These are phyloP conservation scores for Corchorus olitorius DNA, from an alignment of 345 rosid genomes.

Conservation along the genomic window DNA sequence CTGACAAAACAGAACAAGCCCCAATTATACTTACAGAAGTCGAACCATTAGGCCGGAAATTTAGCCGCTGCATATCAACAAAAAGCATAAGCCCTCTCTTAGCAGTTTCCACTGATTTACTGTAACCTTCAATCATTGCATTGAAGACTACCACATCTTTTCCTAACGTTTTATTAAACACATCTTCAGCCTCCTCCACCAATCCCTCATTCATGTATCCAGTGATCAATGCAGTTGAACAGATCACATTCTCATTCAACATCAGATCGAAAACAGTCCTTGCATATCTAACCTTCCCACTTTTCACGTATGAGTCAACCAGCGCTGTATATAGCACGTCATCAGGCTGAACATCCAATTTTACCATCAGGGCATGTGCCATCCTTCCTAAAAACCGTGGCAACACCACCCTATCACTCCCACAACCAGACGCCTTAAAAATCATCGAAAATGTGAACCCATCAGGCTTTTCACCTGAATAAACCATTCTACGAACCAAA, in stretches of 20 bases:
- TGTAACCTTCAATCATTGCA: constrained; percentile 94
- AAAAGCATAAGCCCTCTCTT: constrained; percentile 56
- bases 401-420: constrained; percentile 20
- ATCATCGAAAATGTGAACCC: constrained; percentile 82
- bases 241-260: constrained; percentile 61
- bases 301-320: constrained; percentile 79
- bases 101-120: constrained; percentile 59
- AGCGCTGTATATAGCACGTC: constrained; percentile 77
- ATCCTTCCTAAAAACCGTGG: constrained; percentile 45
- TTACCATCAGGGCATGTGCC: constrained; percentile 64
- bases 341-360: constrained; percentile 55
- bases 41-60: constrained; percentile 66
- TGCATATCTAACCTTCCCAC: constrained; percentile 55
- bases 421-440: constrained; percentile 67
- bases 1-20: constrained; percentile 71
- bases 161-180: constrained; percentile 47
- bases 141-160: constrained; percentile 86
- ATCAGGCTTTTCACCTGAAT: constrained; percentile 64
- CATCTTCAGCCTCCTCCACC: constrained; percentile 62
- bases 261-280: constrained; percentile 73
- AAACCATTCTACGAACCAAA: constrained; percentile 49
- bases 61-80: constrained; percentile 60
- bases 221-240: constrained; percentile 90
- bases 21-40: constrained; percentile 84
- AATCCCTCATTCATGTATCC: constrained; percentile 77